Percentiles rank a stretch among this genome's conserved stretches.
These are phyloP conservation scores for Sarocladium kiliense DNA, from an alignment of 2,329 filamentous ascomycete species.

Conservation along the genomic window DNA sequence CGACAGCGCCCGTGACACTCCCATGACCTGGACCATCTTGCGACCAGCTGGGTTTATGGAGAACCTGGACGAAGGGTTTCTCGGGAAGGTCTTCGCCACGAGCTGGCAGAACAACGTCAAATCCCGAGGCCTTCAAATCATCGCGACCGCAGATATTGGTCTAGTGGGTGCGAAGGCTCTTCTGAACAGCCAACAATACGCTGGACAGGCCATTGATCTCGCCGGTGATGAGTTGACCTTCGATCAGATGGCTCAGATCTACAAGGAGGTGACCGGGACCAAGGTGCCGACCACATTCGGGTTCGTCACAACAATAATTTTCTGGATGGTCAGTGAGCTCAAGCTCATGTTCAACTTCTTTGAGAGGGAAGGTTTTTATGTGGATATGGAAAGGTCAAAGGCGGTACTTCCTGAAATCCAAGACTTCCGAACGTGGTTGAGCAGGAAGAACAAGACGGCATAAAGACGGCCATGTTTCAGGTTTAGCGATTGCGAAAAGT, in stretches of 20 bases:
- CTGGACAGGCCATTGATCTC: constrained; percentile 26
- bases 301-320: constrained; percentile 21
- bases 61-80: constrained; percentile 26
- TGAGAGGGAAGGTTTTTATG: constrained; percentile 27
- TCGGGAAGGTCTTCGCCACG: constrained; percentile 25
- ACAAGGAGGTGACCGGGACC: constrained; percentile 23
- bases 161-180: constrained; percentile 32
- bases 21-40: constrained; percentile 31
- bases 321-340: constrained; percentile 25
- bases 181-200: constrained; percentile 24
- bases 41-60: constrained; percentile 37
- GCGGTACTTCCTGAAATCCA: constrained; percentile 21
- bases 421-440: constrained; percentile 20
- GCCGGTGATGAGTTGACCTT: constrained; percentile 35
- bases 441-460: background rate
- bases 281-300: constrained; percentile 24
- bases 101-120: constrained; percentile 24
- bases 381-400: constrained; percentile 23
- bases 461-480: background rate
- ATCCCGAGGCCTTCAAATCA: constrained; percentile 28
- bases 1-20: constrained; percentile 25
- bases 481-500: no score
- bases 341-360: constrained; percentile 34
- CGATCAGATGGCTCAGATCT: constrained; percentile 24
- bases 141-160: constrained; percentile 32